A percentile compares a stretch with the other conserved stretches of the same genome.
Conservation (phyloP, 176 grass and related monocot species). For the Chloris gayana region DNA sequence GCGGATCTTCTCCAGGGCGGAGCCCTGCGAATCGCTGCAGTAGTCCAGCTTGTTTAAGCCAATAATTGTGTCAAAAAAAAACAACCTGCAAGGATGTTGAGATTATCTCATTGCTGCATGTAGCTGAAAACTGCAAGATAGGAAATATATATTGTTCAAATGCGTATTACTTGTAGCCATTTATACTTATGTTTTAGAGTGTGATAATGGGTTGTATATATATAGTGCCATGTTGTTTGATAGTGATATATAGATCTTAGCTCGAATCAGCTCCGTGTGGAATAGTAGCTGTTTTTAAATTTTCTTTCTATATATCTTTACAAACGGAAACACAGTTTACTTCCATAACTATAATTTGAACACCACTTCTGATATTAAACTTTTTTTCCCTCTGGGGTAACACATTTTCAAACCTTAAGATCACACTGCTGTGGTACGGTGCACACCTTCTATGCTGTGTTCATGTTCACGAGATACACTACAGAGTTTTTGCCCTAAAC, state of each 20-base stretch:
- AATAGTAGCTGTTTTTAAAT: not conserved
- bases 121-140: conserved; percentile 4
- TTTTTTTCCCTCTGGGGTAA: not conserved
- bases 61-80: not conserved
- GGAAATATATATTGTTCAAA: not conserved
- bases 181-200: not conserved
- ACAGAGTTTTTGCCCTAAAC: too few species aligned
- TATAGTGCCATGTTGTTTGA: not conserved
- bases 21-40: conserved; percentile 73
- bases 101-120: not conserved
- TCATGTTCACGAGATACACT: too few species aligned
- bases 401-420: not conserved
- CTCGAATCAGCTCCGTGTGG: not conserved
- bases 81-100: not conserved
- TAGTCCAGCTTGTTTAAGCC: conserved; percentile 83
- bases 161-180: not conserved
- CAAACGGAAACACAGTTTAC: not conserved
- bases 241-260: not conserved
- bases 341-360: not conserved
- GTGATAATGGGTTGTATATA: conserved; percentile 29
- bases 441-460: not conserved
- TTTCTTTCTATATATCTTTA: not conserved
- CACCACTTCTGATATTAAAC: not conserved
- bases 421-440: not conserved
- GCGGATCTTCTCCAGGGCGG: conserved; percentile 89